Conservation (phyloP, 805 yeast species). For the Yamadazyma kitorensis region DNA sequence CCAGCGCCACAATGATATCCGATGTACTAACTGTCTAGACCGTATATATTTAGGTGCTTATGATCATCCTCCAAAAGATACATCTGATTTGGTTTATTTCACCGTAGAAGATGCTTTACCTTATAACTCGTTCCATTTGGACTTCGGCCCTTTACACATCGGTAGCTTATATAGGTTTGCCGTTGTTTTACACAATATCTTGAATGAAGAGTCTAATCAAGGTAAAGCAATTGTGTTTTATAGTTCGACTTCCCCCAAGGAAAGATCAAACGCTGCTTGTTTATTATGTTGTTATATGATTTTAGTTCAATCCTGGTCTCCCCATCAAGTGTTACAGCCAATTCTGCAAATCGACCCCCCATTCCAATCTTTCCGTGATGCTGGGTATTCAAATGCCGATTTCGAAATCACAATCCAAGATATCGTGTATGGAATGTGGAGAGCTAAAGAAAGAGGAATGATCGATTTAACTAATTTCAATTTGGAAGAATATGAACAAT, state of each 20-base stretch:
- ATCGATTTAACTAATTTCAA: constrained; percentile 83
- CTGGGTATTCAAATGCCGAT: constrained; percentile 95
- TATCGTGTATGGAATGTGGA: constrained; percentile 94
- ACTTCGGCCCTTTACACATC: constrained; percentile 93
- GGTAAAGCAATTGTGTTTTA: constrained; percentile 89
- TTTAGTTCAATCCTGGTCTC: constrained; percentile 95
- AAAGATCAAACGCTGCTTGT: constrained; percentile 93
- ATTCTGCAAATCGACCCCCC: constrained; percentile 90
- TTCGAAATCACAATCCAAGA: constrained; percentile 93
- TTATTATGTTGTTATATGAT: constrained; percentile 92
- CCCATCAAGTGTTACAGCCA: constrained; percentile 95
- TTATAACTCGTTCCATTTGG: constrained; percentile 92
- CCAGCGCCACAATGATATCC: no score
- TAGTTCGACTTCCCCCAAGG: constrained; percentile 76
- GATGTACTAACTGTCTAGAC: constrained; percentile 32
- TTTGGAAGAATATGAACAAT: constrained; percentile 89
- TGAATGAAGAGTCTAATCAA: constrained; percentile 80
- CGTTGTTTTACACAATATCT: constrained; percentile 84
- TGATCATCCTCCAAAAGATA: constrained; percentile 74
- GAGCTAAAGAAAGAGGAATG: constrained; percentile 91
- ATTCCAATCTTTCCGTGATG: constrained; percentile 92
- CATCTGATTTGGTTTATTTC: constrained; percentile 73
- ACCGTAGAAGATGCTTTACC: constrained; percentile 91
- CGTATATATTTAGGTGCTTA: constrained; percentile 90
- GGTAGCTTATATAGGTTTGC: constrained; percentile 95